These are phyloP conservation scores for Cladochytrium replicatum DNA, from an alignment of 192 early-diverging fungal genomes.

Conservation along the genomic window DNA sequence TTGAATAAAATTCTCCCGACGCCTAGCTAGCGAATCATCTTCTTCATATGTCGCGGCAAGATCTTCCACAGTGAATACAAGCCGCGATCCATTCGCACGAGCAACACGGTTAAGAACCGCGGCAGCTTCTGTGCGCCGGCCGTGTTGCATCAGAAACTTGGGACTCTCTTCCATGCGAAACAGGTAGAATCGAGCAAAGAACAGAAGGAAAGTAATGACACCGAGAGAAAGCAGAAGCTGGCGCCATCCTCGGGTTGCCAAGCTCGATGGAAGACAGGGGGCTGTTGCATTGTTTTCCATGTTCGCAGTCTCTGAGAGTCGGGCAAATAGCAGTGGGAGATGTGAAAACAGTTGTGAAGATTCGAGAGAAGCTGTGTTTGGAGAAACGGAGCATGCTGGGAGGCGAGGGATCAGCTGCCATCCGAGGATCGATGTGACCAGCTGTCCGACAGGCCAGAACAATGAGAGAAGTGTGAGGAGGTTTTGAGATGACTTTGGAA, in stretches of 20 bases:
- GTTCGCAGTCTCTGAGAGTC: no score
- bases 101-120: slow-evolving; percentile 11
- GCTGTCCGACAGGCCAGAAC: slow-evolving; percentile 75
- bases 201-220: slow-evolving; percentile 56
- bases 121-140: slow-evolving; percentile 8
- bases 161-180: slow-evolving; percentile 70
- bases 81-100: slow-evolving; percentile 4
- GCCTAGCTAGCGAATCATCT: no score
- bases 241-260: slow-evolving; percentile 54
- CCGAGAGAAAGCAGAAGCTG: slow-evolving; percentile 56
- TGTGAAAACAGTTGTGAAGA: no score
- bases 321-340: slow-evolving; percentile 3
- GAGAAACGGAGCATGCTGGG: slow-evolving; percentile 55
- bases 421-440: slow-evolving; percentile 55
- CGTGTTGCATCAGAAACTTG: slow-evolving; percentile 55
- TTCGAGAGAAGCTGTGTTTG: slow-evolving; percentile 16
- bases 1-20: no score
- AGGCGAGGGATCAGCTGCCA: slow-evolving; percentile 56
- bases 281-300: slow-evolving; percentile 45
- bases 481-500: slow-evolving; percentile 66
- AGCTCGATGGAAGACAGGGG: background rate
- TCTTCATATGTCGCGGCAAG: background rate
- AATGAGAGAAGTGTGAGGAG: slow-evolving; percentile 74
- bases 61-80: background rate
- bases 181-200: slow-evolving; percentile 53